Evolutionary conservation across 106 monocot genomes (phyloP).

Genomic region (Dactylorhiza incarnata): DNA sequence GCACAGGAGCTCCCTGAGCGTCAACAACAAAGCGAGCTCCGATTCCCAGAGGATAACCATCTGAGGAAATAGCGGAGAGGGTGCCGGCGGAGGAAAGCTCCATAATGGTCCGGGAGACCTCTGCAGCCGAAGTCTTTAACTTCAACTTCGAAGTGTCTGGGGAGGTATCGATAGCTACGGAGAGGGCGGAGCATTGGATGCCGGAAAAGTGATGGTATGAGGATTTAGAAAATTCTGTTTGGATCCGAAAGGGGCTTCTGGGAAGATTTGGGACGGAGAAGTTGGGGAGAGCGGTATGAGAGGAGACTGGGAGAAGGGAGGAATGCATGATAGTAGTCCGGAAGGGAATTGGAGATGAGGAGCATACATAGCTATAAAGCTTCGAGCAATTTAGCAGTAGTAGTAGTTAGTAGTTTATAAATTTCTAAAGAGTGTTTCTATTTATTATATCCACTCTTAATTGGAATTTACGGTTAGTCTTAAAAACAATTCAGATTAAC

Average conservation of each 20-base stretch:
- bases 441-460: no score
- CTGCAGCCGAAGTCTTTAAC: slow-evolving; percentile 57
- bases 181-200: slow-evolving; percentile 21
- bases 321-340: no score
- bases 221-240: no score
- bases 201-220: neutral
- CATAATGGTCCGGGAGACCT: slow-evolving; percentile 70
- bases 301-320: neutral
- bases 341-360: no score
- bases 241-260: neutral
- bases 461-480: no score
- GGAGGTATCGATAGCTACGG: slow-evolving; percentile 13
- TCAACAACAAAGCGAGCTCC: slow-evolving; percentile 88
- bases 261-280: neutral
- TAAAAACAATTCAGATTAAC: no score
- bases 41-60: slow-evolving; percentile 67
- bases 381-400: no score
- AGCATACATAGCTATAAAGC: no score
- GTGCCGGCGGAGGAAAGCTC: slow-evolving; percentile 79
- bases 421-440: no score
- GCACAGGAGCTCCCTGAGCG: slow-evolving; percentile 48
- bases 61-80: slow-evolving; percentile 44
- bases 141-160: no score
- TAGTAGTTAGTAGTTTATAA: no score
- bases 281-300: neutral